phyloP scores from a whole-genome alignment of 768 basidiomycete species.

The Lactarius trivialis region DNA sequence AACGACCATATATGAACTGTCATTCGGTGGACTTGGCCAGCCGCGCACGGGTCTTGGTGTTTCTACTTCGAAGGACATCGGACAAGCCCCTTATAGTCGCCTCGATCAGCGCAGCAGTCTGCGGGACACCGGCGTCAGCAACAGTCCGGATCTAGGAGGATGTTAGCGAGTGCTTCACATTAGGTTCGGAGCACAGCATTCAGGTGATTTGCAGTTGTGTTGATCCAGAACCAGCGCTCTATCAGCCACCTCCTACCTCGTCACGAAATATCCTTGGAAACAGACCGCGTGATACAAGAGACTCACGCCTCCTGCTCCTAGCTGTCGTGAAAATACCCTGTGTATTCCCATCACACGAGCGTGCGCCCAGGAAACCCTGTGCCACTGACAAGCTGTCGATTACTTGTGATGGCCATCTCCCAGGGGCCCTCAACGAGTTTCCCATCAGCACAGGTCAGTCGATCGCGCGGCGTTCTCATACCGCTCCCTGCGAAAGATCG shows the following conservation, averaged over 20 bases:
- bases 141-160: not conserved
- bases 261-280: conserved; percentile 3
- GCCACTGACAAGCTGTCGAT: not conserved
- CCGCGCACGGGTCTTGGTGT: not conserved
- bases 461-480: conserved; percentile 10
- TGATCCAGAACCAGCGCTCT: not conserved
- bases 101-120: not conserved
- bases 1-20: not conserved
- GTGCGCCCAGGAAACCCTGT: not conserved
- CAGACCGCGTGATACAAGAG: not conserved
- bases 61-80: not conserved
- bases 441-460: not conserved
- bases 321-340: not conserved
- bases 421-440: not conserved
- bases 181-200: not conserved
- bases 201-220: not conserved
- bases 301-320: not conserved
- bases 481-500: not conserved
- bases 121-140: not conserved
- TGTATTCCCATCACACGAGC: not conserved
- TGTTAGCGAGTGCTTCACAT: not conserved
- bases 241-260: not conserved
- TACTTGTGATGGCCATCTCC: not conserved
- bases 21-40: not conserved
- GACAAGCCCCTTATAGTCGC: not conserved